Percentiles rank a stretch among this genome's conserved stretches.
Evolutionary conservation across 768 basidiomycete genomes (phyloP).

Genomic region (Daedaleopsis nitida): DNA sequence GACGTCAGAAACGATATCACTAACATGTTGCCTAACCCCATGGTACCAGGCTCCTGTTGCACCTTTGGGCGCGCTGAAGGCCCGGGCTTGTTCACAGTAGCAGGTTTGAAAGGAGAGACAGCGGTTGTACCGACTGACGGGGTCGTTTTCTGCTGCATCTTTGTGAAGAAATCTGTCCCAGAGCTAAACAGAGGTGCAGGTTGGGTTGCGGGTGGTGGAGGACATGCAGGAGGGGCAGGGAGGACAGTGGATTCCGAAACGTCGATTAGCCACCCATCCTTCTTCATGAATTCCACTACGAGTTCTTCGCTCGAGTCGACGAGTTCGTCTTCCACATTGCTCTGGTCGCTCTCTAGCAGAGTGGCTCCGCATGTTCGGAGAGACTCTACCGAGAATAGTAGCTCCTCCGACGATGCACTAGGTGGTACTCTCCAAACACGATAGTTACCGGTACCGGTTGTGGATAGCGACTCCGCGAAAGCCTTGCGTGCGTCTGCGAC

Average conservation of each 20-base stretch:
- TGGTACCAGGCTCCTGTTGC: conserved; percentile 65
- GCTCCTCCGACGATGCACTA: conserved; percentile 14
- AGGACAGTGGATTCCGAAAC: background rate
- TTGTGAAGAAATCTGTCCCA: conserved; percentile 53
- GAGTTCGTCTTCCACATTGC: conserved; percentile 58
- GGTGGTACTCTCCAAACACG: conserved; percentile 65
- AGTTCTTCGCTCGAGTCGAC: conserved; percentile 68
- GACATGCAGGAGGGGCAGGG: background rate
- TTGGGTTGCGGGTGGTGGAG: conserved; percentile 17
- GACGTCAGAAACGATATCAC: conserved; percentile 28
- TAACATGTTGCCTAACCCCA: conserved; percentile 88
- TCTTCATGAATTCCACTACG: conserved; percentile 70
- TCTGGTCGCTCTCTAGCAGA: conserved; percentile 47
- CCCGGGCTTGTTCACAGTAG: conserved; percentile 14
- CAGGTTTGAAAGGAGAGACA: conserved; percentile 15
- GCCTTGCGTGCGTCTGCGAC: conserved; percentile 14
- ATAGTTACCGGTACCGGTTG: conserved; percentile 28
- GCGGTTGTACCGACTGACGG: conserved; percentile 7
- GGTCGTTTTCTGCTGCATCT: conserved; percentile 20
- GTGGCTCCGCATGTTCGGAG: conserved; percentile 32
- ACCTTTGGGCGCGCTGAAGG: conserved; percentile 34
- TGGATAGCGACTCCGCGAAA: conserved; percentile 14
- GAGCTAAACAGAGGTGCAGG: conserved; percentile 47
- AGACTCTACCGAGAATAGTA: conserved; percentile 17
- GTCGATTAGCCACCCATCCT: conserved; percentile 62